Percentiles rank a stretch among this genome's conserved stretches.
These are phyloP conservation scores for Zygoascus flipseniorum DNA, from an alignment of 805 yeast genomes.

Conservation along the genomic window DNA sequence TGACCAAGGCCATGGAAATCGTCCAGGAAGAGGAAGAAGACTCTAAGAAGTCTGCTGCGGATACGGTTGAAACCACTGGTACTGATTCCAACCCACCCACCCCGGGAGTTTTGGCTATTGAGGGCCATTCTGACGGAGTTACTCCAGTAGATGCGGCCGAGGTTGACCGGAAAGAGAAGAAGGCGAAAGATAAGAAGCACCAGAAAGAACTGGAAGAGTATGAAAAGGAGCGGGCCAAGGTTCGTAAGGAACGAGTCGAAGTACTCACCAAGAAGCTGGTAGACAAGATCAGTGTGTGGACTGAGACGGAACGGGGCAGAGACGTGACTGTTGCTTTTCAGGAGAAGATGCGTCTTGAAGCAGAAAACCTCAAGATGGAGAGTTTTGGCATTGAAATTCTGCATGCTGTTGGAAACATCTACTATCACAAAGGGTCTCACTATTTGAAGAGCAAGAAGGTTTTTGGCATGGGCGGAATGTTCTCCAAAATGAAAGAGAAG, in stretches of 20 bases:
- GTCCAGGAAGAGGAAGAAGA: constrained; percentile 36
- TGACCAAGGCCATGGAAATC: constrained; percentile 53
- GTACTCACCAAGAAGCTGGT: constrained; percentile 51
- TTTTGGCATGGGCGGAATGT: constrained; percentile 79
- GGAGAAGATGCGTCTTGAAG: constrained; percentile 66
- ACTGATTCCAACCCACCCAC: background rate
- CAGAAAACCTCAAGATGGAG: constrained; percentile 86
- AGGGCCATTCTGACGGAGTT: background rate
- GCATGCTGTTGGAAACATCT: constrained; percentile 69
- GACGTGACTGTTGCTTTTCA: constrained; percentile 58
- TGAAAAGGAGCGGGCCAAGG: constrained; percentile 68
- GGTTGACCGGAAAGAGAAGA: constrained; percentile 21
- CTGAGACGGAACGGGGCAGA: constrained; percentile 54
- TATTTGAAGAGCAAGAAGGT: constrained; percentile 68
- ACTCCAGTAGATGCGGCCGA: constrained; percentile 5
- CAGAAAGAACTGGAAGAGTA: constrained; percentile 49
- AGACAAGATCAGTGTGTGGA: constrained; percentile 44
- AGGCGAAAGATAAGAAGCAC: constrained; percentile 33
- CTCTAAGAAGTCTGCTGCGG: constrained; percentile 3
- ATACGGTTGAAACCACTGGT: constrained; percentile 5
- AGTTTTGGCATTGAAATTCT: constrained; percentile 88
- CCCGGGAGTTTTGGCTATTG: background rate
- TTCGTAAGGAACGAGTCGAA: constrained; percentile 56
- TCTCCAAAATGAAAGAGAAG: constrained; percentile 73
- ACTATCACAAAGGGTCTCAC: constrained; percentile 65